These are phyloP conservation scores for Nakaseomyces uthaithaninus DNA, from an alignment of 1,139 yeast species.

Conservation along the genomic window DNA sequence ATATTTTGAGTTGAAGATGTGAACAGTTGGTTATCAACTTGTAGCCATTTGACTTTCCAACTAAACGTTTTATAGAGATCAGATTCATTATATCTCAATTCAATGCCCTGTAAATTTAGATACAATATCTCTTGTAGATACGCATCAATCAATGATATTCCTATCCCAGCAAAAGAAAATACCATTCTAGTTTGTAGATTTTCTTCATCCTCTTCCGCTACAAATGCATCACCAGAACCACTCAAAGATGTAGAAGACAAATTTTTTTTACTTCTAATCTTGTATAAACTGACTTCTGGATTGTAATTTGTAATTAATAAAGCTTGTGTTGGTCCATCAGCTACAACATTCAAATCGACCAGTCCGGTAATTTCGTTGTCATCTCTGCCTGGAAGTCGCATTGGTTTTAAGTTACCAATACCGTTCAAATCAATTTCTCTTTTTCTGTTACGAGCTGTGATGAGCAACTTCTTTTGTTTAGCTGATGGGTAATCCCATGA, in stretches of 20 bases:
- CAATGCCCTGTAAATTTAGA: slow-evolving; percentile 71
- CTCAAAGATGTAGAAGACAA: slow-evolving; percentile 30
- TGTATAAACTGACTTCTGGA: slow-evolving; percentile 67
- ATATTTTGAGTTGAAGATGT: slow-evolving; percentile 87
- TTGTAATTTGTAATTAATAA: slow-evolving; percentile 78
- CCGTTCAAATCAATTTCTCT: slow-evolving; percentile 81
- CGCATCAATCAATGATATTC: slow-evolving; percentile 72
- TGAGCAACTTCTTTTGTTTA: slow-evolving; percentile 64
- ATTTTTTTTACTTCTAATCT: slow-evolving; percentile 30
- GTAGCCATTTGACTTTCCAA: slow-evolving; percentile 85
- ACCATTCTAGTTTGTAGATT: slow-evolving; percentile 55
- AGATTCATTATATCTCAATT: slow-evolving; percentile 72
- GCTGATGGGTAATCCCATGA: slow-evolving; percentile 98
- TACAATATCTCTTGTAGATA: slow-evolving; percentile 73
- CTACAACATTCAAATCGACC: slow-evolving; percentile 85
- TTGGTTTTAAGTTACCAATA: slow-evolving; percentile 83
- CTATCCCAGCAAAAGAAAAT: slow-evolving; percentile 76
- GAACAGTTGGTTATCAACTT: slow-evolving; percentile 82
- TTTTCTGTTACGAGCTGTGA: slow-evolving; percentile 66
- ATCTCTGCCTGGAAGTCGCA: slow-evolving; percentile 54
- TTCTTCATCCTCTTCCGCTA: slow-evolving; percentile 59
- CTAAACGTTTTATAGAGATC: slow-evolving; percentile 76
- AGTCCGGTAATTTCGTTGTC: slow-evolving; percentile 37
- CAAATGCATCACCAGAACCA: slow-evolving; percentile 46
- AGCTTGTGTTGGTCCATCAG: slow-evolving; percentile 93